phyloP scores from a whole-genome alignment of 2,329 filamentous ascomycete species.

The Diplocarpon rosae region DNA sequence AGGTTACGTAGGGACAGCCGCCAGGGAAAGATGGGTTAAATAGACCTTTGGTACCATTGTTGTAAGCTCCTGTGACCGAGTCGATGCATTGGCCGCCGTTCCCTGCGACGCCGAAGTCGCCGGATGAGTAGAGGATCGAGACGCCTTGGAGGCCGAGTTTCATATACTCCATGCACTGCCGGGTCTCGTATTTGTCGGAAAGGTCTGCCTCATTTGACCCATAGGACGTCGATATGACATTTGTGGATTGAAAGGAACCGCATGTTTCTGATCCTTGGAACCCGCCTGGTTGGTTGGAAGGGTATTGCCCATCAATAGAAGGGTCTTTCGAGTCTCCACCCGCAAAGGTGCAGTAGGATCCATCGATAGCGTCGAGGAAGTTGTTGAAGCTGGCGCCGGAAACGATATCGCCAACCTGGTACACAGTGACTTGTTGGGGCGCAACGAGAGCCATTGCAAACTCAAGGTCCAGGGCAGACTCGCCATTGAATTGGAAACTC shows the following conservation, averaged over 20 bases:
- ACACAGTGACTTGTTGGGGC: conserved; percentile 39
- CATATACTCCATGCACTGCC: conserved; percentile 46
- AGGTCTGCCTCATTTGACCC: conserved; percentile 41
- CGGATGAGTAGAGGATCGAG: conserved; percentile 38
- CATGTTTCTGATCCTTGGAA: conserved; percentile 35
- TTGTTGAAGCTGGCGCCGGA: conserved; percentile 22
- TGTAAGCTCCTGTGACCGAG: conserved; percentile 25
- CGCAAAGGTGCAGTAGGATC: conserved; percentile 34
- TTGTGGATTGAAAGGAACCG: conserved; percentile 34
- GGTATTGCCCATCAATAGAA: conserved; percentile 29
- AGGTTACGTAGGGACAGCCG: conserved; percentile 38
- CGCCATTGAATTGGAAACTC: conserved; percentile 32
- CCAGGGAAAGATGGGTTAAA: conserved; percentile 39
- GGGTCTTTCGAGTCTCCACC: conserved; percentile 31
- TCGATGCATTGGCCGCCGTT: conserved; percentile 31
- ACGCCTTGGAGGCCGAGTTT: conserved; percentile 44
- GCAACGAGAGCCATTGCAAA: conserved; percentile 39
- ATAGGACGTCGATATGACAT: conserved; percentile 46
- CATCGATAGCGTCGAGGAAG: conserved; percentile 34
- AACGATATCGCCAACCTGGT: conserved; percentile 33
- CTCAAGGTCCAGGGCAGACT: conserved; percentile 29
- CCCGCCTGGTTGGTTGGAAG: conserved; percentile 21
- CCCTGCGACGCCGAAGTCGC: conserved; percentile 38
- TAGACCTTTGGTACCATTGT: conserved; percentile 25
- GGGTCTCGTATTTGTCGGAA: conserved; percentile 35